Conservation (phyloP, 2,329 filamentous ascomycete genomes). For the Corinectria fuckeliana region DNA sequence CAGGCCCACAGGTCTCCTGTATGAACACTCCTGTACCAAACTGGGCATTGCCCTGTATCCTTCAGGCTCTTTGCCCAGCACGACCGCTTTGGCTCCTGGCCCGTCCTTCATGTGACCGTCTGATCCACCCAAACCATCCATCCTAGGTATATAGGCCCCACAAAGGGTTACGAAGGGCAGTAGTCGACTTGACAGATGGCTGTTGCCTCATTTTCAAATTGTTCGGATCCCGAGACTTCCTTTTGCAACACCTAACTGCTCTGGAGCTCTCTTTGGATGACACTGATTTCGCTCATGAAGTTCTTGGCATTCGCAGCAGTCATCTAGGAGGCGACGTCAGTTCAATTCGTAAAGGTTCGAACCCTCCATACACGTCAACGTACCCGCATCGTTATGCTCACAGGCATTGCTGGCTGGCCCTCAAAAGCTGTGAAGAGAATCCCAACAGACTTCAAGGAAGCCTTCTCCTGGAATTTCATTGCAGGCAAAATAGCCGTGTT, state of each 20-base stretch:
- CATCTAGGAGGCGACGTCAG: constrained; percentile 50
- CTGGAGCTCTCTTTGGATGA: constrained; percentile 59
- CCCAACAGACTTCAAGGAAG: constrained; percentile 72
- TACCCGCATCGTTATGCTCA: constrained; percentile 68
- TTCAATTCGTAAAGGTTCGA: background rate
- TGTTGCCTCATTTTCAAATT: constrained; percentile 16
- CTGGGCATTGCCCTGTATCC: constrained; percentile 24
- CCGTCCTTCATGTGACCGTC: constrained; percentile 12
- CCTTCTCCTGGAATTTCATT: constrained; percentile 80
- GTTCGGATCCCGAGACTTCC: constrained; percentile 17
- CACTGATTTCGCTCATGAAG: constrained; percentile 57
- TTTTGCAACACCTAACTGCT: constrained; percentile 39
- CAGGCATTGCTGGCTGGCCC: constrained; percentile 58
- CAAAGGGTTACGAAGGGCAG: constrained; percentile 13
- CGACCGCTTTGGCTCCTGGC: constrained; percentile 15
- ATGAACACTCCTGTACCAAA: constrained; percentile 30
- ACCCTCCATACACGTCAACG: constrained; percentile 30
- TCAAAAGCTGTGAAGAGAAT: constrained; percentile 72
- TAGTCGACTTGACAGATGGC: constrained; percentile 5
- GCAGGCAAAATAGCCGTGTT: constrained; percentile 82
- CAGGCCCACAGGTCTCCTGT: constrained; percentile 17
- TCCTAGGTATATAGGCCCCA: constrained; percentile 13
- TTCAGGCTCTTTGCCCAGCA: constrained; percentile 18
- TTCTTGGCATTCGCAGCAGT: constrained; percentile 58
- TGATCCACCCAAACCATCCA: constrained; percentile 17